Conservation (phyloP, 495 filamentous ascomycete species). For the Chaetomium cochliodes region DNA sequence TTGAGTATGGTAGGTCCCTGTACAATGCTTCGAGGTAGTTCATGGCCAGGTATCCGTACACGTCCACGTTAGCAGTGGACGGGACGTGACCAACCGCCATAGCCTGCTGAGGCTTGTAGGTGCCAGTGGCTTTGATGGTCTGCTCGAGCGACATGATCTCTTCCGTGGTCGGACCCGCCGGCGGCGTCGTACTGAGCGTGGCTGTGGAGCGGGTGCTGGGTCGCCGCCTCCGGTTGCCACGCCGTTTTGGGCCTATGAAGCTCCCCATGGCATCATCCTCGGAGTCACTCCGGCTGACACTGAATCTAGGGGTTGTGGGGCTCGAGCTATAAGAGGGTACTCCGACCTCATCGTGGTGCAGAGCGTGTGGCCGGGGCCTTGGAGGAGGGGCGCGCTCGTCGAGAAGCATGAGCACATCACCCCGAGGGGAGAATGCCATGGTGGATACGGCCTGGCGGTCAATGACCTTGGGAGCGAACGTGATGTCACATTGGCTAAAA, state of each 20-base stretch:
- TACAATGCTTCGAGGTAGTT: constrained; percentile 56
- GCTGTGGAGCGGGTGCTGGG: constrained; percentile 39
- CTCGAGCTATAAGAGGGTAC: constrained; percentile 45
- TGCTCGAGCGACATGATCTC: constrained; percentile 62
- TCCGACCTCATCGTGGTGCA: constrained; percentile 32
- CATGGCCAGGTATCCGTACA: constrained; percentile 60
- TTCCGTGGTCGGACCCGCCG: constrained; percentile 47
- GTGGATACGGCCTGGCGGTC: constrained; percentile 66
- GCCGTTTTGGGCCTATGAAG: constrained; percentile 54
- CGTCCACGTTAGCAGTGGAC: constrained; percentile 49
- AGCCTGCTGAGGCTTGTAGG: constrained; percentile 56
- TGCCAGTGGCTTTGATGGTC: constrained; percentile 55
- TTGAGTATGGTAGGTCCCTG: constrained; percentile 39
- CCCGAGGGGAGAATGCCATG: constrained; percentile 59
- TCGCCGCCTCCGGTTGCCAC: constrained; percentile 39
- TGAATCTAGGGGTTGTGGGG: constrained; percentile 45
- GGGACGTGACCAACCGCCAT: constrained; percentile 62
- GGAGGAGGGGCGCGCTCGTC: constrained; percentile 46
- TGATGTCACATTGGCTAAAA: constrained; percentile 86
- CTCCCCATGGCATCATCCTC: constrained; percentile 66
- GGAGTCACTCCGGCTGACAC: constrained; percentile 62
- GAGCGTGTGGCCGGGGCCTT: constrained; percentile 40
- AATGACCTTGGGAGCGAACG: constrained; percentile 75
- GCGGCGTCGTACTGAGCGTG: constrained; percentile 58
- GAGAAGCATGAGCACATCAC: constrained; percentile 58